phyloP scores from a whole-genome alignment of 2,329 filamentous ascomycete genomes.

The Ramularia collo-cygni region DNA sequence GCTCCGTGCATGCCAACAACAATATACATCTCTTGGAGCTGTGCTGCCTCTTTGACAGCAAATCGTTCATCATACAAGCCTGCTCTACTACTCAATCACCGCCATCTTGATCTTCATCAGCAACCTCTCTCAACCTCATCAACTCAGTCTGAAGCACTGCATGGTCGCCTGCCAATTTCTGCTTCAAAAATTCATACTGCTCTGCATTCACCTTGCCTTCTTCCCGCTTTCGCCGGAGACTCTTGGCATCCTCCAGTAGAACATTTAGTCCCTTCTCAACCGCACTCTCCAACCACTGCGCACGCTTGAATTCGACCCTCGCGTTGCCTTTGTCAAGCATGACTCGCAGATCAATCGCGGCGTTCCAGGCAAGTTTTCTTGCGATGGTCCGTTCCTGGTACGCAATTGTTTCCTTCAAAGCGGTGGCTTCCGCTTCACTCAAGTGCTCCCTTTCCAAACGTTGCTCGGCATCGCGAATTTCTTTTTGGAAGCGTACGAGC shows the following conservation, averaged over 20 bases:
- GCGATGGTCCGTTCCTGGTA: constrained; percentile 14
- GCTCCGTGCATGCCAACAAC: too few relatives aligned
- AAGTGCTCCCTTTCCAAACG: constrained; percentile 4
- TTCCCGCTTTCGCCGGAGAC: constrained; percentile 10
- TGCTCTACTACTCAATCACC: constrained; percentile 5
- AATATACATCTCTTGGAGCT: too few relatives aligned
- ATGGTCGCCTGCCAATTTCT: constrained; percentile 13
- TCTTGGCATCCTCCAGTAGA: constrained; percentile 18
- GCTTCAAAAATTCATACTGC: constrained; percentile 14
- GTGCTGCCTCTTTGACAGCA: too few relatives aligned
- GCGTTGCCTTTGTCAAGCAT: constrained; percentile 24
- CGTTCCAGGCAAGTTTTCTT: constrained; percentile 19
- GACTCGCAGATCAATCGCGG: constrained; percentile 19
- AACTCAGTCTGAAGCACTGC: constrained; percentile 18
- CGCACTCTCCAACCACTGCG: constrained; percentile 22
- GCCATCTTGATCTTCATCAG: constrained; percentile 22
- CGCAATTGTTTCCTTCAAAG: constrained; percentile 7
- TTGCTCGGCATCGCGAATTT: constrained; percentile 4
- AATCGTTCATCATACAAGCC: too few relatives aligned
- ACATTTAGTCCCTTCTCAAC: constrained; percentile 23
- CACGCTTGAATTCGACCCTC: constrained; percentile 15
- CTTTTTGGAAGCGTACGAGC: constrained; percentile 8
- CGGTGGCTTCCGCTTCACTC: constrained; percentile 7
- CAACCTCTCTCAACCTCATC: constrained; percentile 20
- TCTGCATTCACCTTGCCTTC: constrained; percentile 11